These are phyloP conservation scores for Trichoderma gamsii DNA, from an alignment of 495 filamentous ascomycete species.

Conservation along the genomic window DNA sequence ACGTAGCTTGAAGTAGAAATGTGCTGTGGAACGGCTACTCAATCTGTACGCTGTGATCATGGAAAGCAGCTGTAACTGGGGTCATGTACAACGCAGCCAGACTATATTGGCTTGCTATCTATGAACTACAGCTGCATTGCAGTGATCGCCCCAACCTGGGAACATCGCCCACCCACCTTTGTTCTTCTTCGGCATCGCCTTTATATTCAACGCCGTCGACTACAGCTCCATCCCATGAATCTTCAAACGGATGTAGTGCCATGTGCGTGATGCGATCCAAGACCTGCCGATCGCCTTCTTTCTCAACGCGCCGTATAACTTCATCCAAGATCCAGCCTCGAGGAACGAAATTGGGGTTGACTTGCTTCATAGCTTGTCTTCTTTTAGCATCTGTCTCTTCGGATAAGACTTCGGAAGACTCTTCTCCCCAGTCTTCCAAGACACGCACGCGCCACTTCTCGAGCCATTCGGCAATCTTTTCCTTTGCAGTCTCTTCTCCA, in stretches of 20 bases:
- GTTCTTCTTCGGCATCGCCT: slow-evolving; percentile 65
- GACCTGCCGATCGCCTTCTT: slow-evolving; percentile 72
- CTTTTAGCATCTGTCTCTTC: slow-evolving; percentile 50
- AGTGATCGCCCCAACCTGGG: slow-evolving; percentile 67
- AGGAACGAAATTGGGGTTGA: slow-evolving; percentile 89
- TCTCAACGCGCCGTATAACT: slow-evolving; percentile 80
- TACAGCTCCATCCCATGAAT: slow-evolving; percentile 55
- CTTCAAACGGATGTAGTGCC: slow-evolving; percentile 75
- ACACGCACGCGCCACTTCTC: slow-evolving; percentile 61
- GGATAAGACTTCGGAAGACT: slow-evolving; percentile 25
- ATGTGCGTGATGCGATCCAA: slow-evolving; percentile 70
- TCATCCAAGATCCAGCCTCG: slow-evolving; percentile 91
- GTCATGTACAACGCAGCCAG: background rate
- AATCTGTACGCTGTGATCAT: background rate
- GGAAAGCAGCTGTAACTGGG: background rate
- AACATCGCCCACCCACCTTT: slow-evolving; percentile 82
- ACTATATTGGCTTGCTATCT: slow-evolving; percentile 10
- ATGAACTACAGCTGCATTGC: slow-evolving; percentile 82
- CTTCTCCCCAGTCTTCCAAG: slow-evolving; percentile 59
- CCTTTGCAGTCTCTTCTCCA: slow-evolving; percentile 55
- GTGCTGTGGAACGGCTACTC: background rate
- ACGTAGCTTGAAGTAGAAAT: background rate
- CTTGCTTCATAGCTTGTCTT: slow-evolving; percentile 64
- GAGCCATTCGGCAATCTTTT: slow-evolving; percentile 69
- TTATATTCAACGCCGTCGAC: slow-evolving; percentile 34